Evolutionary conservation across 2,329 filamentous ascomycete species (phyloP).

Genomic region (Plenodomus tracheiphilus): DNA sequence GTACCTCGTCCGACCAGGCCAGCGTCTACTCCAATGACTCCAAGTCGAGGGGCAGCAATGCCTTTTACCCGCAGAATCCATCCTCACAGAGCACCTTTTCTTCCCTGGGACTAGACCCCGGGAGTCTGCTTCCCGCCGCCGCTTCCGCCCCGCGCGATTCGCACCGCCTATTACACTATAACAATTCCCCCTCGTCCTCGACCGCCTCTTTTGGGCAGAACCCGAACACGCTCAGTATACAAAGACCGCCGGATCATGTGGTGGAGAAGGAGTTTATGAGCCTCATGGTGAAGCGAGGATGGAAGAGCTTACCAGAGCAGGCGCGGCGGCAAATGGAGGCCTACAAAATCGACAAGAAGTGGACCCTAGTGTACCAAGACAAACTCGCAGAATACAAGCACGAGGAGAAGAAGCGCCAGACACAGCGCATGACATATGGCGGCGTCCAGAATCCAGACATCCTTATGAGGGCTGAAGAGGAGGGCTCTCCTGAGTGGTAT

Average conservation of each 20-base stretch:
- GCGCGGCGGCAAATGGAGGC: slow-evolving; percentile 94
- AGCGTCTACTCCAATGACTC: slow-evolving; percentile 67
- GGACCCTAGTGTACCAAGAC: slow-evolving; percentile 96
- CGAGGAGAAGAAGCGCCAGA: slow-evolving; percentile 83
- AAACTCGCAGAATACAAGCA: slow-evolving; percentile 90
- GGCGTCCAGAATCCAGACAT: slow-evolving; percentile 64
- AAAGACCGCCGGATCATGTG: slow-evolving; percentile 74
- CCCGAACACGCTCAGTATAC: slow-evolving; percentile 61
- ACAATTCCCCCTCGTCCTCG: slow-evolving; percentile 52
- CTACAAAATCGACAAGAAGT: slow-evolving; percentile 93
- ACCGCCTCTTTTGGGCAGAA: slow-evolving; percentile 53
- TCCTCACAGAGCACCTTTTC: slow-evolving; percentile 59
- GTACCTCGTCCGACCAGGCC: slow-evolving; percentile 65
- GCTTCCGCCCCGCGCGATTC: slow-evolving; percentile 47
- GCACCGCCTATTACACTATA: slow-evolving; percentile 46
- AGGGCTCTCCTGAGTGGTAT: slow-evolving; percentile 97
- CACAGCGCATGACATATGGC: slow-evolving; percentile 64
- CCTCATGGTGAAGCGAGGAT: slow-evolving; percentile 96
- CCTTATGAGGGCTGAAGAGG: slow-evolving; percentile 82
- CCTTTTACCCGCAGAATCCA: slow-evolving; percentile 55
- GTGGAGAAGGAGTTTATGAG: slow-evolving; percentile 91
- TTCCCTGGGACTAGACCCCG: slow-evolving; percentile 49
- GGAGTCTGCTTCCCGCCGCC: slow-evolving; percentile 45
- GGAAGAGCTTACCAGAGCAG: slow-evolving; percentile 95
- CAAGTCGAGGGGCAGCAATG: slow-evolving; percentile 55